Base-by-base conservation (phyloP, 805 yeast species). In the Ogataea nonfermentans region DNA sequence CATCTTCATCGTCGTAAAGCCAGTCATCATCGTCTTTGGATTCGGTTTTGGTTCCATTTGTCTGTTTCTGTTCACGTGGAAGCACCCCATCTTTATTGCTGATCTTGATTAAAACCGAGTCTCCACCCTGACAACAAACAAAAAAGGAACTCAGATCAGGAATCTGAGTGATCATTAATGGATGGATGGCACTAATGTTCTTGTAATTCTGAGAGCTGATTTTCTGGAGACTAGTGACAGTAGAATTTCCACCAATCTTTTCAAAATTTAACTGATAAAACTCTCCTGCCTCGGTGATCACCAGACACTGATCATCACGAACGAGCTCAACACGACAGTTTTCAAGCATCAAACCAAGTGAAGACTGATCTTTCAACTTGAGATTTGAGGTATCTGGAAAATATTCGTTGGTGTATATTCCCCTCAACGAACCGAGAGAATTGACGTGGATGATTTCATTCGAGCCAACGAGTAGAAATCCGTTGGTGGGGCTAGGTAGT, bases 401-500 rank as follows among this genome's bases (percentile, higher is more conserved):
- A 50, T 64, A 81, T 42, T 66, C 61, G 55, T 85, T 85, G 2
- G 82, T 76, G 2, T 82, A 79, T 2, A 81, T 65, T 19, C 87
- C 81, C 43, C 76, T 72, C 2, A 71, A 54, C 23, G 81, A 76
- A 3, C 95, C 95, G 2, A 87, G 75, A 22, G 86, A 78, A 55
- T 90, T 96, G 12, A 88, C 74, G 60, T 86, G 90, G 9, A 87
- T 65, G 7, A 90, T 49, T 51, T 83, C 85, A 56, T 90, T 89
- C 24, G 83, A 73, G 1, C 97, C 96, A 3, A 86, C 38, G 13
- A 77, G 52, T 6, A 89, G 61, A 32, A 79, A 66, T 0, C 97
- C 96, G 44, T 79, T 79, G 24, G 83, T 63, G 0, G 91, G 88
- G 2, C 69, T 67, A 2, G 76, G 70, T 24, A 88, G 64, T 0